These are phyloP conservation scores for Helenozyma baotianmanensis DNA, from an alignment of 805 yeast species.

Conservation along the genomic window DNA sequence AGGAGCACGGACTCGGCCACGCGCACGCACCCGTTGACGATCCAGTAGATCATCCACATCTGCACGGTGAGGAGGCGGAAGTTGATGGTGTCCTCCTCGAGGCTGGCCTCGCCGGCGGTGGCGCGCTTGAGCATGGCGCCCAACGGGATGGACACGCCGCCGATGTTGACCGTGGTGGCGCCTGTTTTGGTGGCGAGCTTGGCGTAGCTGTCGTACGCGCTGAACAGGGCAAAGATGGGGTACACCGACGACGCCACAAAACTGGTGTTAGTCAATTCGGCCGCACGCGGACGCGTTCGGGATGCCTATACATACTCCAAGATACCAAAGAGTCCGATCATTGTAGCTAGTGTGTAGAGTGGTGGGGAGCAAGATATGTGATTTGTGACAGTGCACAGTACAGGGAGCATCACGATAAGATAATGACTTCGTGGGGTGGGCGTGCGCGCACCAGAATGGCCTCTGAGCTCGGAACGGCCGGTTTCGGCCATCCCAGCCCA, in stretches of 20 bases:
- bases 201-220: slow-evolving; percentile 46
- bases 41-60: slow-evolving; percentile 57
- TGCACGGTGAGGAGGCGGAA: slow-evolving; percentile 25
- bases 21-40: slow-evolving; percentile 45
- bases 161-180: slow-evolving; percentile 29
- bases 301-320: slow-evolving; percentile 7
- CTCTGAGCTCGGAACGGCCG: not conserved
- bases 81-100: slow-evolving; percentile 18
- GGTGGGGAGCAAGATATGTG: too few species aligned
- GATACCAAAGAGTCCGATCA: slow-evolving; percentile 10
- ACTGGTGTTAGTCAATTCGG: slow-evolving; percentile 10
- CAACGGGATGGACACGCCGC: slow-evolving; percentile 38
- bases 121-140: slow-evolving; percentile 29
- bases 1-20: slow-evolving; percentile 40
- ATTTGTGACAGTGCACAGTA: too few species aligned
- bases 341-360: not conserved
- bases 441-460: slow-evolving; percentile 1
- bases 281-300: not conserved
- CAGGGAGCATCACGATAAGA: slow-evolving; percentile 5
- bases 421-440: not conserved
- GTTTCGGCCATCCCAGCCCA: too few species aligned
- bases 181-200: slow-evolving; percentile 24
- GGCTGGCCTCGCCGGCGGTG: slow-evolving; percentile 11
- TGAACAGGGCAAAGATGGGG: slow-evolving; percentile 59
- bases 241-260: slow-evolving; percentile 41